These are phyloP conservation scores for Fonsecaea monophora DNA, from an alignment of 2,329 filamentous ascomycete species.

Conservation along the genomic window DNA sequence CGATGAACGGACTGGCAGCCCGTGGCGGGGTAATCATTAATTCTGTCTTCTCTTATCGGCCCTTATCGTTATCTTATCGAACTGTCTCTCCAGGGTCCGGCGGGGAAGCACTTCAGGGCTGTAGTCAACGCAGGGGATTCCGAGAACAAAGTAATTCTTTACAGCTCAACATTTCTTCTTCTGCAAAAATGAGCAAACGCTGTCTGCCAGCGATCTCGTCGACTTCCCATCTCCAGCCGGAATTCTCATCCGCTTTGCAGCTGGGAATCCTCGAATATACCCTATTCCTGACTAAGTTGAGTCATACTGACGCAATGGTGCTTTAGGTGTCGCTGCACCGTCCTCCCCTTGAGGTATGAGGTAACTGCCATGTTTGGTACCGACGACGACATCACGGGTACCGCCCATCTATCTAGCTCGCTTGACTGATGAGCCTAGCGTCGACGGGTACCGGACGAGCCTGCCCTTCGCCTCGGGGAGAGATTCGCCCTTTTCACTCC, in stretches of 20 bases:
- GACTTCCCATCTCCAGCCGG: neutral
- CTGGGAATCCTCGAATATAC: neutral
- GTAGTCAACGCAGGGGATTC: neutral
- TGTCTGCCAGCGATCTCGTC: neutral
- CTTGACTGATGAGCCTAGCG: neutral
- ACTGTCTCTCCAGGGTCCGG: neutral
- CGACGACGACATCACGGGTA: neutral
- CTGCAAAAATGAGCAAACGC: neutral
- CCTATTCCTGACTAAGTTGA: neutral
- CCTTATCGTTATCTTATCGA: neutral
- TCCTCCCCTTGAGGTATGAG: neutral
- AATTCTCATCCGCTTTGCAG: neutral
- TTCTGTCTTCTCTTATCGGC: constrained; percentile 1
- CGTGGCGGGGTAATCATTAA: too few relatives aligned
- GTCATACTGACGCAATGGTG: constrained; percentile 3
- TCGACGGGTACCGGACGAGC: neutral
- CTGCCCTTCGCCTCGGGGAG: neutral
- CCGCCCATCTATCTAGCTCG: neutral
- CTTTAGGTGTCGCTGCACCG: neutral
- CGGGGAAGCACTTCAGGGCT: neutral
- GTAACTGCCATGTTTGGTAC: neutral
- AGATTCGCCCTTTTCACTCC: neutral
- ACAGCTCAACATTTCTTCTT: neutral
- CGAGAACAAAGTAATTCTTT: too few relatives aligned
- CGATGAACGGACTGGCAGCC: too few relatives aligned